Evolutionary conservation across 2,329 filamentous ascomycete species (phyloP).

Genomic region (Raffaelea ambrosiae): DNA sequence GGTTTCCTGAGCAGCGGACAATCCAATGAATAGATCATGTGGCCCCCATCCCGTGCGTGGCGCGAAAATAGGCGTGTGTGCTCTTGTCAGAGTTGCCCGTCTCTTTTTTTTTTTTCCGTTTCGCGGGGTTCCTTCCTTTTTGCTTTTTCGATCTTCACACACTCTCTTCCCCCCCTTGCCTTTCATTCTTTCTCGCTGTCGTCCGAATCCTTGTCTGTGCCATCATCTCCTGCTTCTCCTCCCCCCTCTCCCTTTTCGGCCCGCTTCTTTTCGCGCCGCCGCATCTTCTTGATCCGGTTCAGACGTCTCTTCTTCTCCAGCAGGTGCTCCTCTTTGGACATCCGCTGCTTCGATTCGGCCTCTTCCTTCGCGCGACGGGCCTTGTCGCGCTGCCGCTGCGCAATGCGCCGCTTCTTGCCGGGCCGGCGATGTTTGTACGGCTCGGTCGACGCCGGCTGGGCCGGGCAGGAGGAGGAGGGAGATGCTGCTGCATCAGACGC

Average conservation of each 20-base stretch:
- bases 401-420: constrained; percentile 51
- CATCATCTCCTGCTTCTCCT: not conserved
- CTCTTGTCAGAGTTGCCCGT: too few species aligned
- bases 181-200: not conserved
- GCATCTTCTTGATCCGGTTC: constrained; percentile 52
- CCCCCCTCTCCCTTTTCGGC: constrained; percentile 13
- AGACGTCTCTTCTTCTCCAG: constrained; percentile 54
- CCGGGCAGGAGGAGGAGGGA: not conserved
- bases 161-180: not conserved
- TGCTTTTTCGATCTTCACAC: too few species aligned
- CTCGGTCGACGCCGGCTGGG: not conserved
- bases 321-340: constrained; percentile 46
- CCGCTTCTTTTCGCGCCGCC: constrained; percentile 48
- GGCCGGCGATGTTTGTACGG: constrained; percentile 30
- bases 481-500: not conserved
- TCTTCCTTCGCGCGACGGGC: constrained; percentile 31
- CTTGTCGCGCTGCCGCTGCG: constrained; percentile 36
- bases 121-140: too few species aligned
- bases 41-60: too few species aligned
- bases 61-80: too few species aligned
- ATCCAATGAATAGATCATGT: too few species aligned
- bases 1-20: too few species aligned
- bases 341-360: constrained; percentile 26
- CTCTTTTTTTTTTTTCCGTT: too few species aligned
- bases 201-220: not conserved